Conservation (phyloP, 192 early-diverging fungal species). For the Coemansia sp. region DNA sequence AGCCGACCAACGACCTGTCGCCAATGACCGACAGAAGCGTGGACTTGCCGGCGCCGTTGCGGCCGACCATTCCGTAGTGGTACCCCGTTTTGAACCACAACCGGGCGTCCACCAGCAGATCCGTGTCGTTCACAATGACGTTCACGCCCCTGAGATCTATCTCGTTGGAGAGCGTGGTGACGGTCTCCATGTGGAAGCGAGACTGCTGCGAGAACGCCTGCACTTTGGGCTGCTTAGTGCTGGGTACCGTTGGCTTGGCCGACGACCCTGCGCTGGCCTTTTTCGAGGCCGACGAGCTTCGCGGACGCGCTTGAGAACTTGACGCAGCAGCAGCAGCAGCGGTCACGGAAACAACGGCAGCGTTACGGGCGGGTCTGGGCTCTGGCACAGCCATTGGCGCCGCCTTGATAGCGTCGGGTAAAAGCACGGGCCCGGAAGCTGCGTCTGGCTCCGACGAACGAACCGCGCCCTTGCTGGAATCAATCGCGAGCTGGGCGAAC, state of each 20-base stretch:
- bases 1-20: constrained; percentile 73
- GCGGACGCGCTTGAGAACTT: neutral
- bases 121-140: constrained; percentile 64
- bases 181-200: constrained; percentile 81
- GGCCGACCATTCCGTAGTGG: constrained; percentile 86
- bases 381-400: neutral
- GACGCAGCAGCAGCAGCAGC: no score
- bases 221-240: constrained; percentile 50
- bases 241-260: constrained; percentile 22
- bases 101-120: constrained; percentile 73
- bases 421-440: constrained; percentile 4
- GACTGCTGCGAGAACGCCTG: constrained; percentile 76
- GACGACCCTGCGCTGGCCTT: constrained; percentile 9
- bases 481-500: constrained; percentile 42
- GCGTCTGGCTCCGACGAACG: constrained; percentile 2
- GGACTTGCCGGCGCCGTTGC: constrained; percentile 92
- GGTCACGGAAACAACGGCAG: no score
- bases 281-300: neutral
- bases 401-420: constrained; percentile 1
- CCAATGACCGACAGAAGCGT: constrained; percentile 96
- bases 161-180: constrained; percentile 76
- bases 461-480: neutral
- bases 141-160: constrained; percentile 77
- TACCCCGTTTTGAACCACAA: constrained; percentile 74
- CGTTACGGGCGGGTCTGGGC: neutral